phyloP scores from a whole-genome alignment of 2,329 filamentous ascomycete genomes.

The Purpureocillium lavendulum region DNA sequence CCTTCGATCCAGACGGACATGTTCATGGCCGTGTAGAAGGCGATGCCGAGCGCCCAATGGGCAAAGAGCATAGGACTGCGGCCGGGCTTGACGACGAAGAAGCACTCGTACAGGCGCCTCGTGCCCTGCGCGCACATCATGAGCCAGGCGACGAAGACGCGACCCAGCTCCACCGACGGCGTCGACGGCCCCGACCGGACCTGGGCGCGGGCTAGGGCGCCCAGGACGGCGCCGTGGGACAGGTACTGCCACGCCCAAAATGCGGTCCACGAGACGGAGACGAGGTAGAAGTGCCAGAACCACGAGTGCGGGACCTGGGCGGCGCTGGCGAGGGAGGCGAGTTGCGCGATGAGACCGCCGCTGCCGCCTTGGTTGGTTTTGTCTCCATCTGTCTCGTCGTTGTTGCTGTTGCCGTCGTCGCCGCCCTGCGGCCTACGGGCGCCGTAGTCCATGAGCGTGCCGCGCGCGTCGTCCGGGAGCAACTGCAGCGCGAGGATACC shows the following conservation, averaged over 20 bases:
- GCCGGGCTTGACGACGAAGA: conserved; percentile 50
- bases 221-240: conserved; percentile 44
- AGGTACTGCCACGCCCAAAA: conserved; percentile 67
- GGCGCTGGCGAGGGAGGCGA: conserved; percentile 17
- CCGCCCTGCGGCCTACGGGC: conserved; percentile 26
- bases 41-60: conserved; percentile 72
- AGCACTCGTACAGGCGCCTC: conserved; percentile 70
- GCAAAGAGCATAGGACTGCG: conserved; percentile 75
- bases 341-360: neutral
- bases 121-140: conserved; percentile 69
- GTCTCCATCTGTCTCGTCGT: too few species aligned
- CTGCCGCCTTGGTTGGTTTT: too few species aligned
- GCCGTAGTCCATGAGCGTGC: conserved; percentile 42
- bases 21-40: conserved; percentile 67
- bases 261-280: conserved; percentile 59
- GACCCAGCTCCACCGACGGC: conserved; percentile 44
- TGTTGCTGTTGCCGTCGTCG: neutral
- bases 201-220: conserved; percentile 33
- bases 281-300: conserved; percentile 81
- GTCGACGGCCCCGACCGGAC: conserved; percentile 5
- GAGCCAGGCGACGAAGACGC: conserved; percentile 58
- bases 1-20: conserved; percentile 81
- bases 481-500: conserved; percentile 32
- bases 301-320: conserved; percentile 74
- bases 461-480: conserved; percentile 34